Base-by-base conservation (phyloP, 139 green algal species). In the Choricystis sp. region DNA sequence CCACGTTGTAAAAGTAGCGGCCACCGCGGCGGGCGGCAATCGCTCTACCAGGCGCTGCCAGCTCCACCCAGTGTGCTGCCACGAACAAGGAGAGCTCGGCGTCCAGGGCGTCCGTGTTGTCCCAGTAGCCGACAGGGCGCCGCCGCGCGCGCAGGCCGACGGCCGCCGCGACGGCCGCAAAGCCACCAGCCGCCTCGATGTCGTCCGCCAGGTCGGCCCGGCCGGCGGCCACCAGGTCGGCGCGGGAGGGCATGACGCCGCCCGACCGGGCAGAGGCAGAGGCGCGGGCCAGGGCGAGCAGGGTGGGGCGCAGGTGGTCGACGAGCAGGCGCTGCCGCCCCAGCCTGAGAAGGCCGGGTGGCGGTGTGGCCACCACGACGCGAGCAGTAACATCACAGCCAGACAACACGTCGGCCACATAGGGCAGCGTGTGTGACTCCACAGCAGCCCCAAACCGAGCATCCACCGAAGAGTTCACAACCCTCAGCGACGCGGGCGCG, bases 11-110 rank as follows among this genome's bases (percentile, higher is more conserved):
- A 57, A 57, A 67, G 59, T 67, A 71, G 3, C 24, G 26, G 1
- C 30, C 24, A 16, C 56, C 29, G 22, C 4, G 56, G 4, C 4
- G 23, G 22, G 56, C 14, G 16, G 57, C 31, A 23, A 4, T 3
- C 3, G 40, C 21, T 20, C 29, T 29, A n/a, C 52, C 23, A 58
- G 23, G 23, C 23, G 23, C 57, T 62, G 9, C 57, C 26, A 79
- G 64, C 49, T 65, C 26, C 30, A 49, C 62, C 73, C 73, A 79
- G 55, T 65, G 61, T 3, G 60, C 58, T 24, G 69, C 66, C 4
- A 79, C 61, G 55, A 79, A 79, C 31, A 60, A 26, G 23, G 61
- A 57, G 29, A 79, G 57, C 58, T 76, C 73, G 27, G 49, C 31
- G 55, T 74, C 63, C 48, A 77, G 31, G 23, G 55, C 40, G 19